Evolutionary conservation across 345 rosid genomes (phyloP), one percentile per base, ranked within the genome.

Genomic region (Acer saccharum): DNA sequence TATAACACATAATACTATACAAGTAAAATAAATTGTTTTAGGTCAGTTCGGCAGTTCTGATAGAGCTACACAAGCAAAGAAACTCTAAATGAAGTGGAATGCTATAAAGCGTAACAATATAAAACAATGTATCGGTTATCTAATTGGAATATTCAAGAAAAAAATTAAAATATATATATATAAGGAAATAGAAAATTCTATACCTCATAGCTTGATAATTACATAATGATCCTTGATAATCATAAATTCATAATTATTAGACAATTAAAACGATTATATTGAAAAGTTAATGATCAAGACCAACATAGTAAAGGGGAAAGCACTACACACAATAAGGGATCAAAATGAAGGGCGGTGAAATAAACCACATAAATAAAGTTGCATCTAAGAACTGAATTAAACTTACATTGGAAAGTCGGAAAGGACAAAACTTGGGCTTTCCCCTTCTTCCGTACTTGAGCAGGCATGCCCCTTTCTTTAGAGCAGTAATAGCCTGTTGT

Each of bases 371-470:
- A 23, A 11, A 65, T 58, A 48, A 55, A n/a, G 7, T 14, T 55
- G 32, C 68, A 62, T 20, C 39, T 35, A 71, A 74, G 55, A 39
- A 62, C 35, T 62, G 55, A 43, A 78, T 7, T 43, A 48, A 70
- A 77, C 95, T 92, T 87, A 96, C 99, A 88, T 91, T 94, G 46
- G 99, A 92, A 83, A 96, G 99, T 73, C 95, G 97, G 82, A 96
- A 94, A 69, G 98, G 99, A 80, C 99, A 96, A 84, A 91, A 94
- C 86, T 96, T 96, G 74, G 99, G 99, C 80, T 92, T 96, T 68
- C 99, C 99, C 77, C 99, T 89, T 86, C 99, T 90, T 79, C 99
- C 98, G 82, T 96, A 96, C 86, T 96, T 96, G 4, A 96, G 95
- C 87, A 96, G 87, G 89, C 72, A 92, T 69, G 99, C 95, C 66